These are phyloP conservation scores for Thelephora aurantiotincta DNA, from an alignment of 768 basidiomycete species.

Conservation along the genomic window DNA sequence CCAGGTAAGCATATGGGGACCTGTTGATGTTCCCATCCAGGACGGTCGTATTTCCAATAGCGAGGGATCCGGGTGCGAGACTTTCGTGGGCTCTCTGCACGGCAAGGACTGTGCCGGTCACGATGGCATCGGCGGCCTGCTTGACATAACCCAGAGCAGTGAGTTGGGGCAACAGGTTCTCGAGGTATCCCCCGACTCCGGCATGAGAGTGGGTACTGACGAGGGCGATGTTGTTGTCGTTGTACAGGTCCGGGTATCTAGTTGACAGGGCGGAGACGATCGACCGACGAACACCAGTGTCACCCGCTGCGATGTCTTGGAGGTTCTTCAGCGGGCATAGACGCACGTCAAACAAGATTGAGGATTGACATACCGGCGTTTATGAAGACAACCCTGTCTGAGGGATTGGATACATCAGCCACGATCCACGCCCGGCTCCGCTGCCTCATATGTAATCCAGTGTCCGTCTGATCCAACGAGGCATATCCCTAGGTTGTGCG, in stretches of 20 bases:
- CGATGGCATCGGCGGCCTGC: conserved; percentile 58
- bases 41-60: conserved; percentile 56
- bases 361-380: conserved; percentile 37
- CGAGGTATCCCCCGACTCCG: conserved; percentile 68
- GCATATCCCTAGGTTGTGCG: conserved; percentile 45
- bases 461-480: conserved; percentile 46
- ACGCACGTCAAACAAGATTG: neutral
- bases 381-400: conserved; percentile 57
- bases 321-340: too few relatives aligned
- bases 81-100: conserved; percentile 53
- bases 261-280: conserved; percentile 44
- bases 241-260: conserved; percentile 51
- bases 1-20: conserved; percentile 62
- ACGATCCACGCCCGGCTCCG: conserved; percentile 67
- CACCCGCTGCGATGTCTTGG: conserved; percentile 74
- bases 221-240: conserved; percentile 58
- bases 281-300: conserved; percentile 57
- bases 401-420: conserved; percentile 39
- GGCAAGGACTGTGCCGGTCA: conserved; percentile 53
- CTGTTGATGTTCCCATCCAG: conserved; percentile 60
- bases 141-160: conserved; percentile 63
- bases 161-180: conserved; percentile 65
- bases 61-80: conserved; percentile 43
- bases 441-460: conserved; percentile 68
- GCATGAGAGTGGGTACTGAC: conserved; percentile 66